Percentiles rank a stretch among this genome's conserved stretches.
phyloP scores from a whole-genome alignment of 345 rosid genomes.

The Cardamine resedifolia region DNA sequence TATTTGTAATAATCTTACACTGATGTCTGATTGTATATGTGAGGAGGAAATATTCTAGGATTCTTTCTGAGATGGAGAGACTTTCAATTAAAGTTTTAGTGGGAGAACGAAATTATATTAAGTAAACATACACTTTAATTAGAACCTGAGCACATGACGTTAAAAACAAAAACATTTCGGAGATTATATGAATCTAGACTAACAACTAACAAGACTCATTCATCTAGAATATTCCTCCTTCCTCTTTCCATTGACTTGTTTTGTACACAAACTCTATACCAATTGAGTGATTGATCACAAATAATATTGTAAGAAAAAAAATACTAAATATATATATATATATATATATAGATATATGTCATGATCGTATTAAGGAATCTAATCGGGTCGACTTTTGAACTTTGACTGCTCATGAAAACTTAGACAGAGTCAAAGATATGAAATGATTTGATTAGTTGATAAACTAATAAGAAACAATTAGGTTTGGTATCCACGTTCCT shows the following conservation, averaged over 20 bases:
- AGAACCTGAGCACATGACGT: not conserved
- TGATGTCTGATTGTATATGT: not conserved
- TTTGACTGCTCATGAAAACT: conserved; percentile 23
- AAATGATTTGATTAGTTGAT: conserved; percentile 4
- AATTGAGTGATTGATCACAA: conserved; percentile 4
- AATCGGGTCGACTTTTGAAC: conserved; percentile 17
- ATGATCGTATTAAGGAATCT: conserved; percentile 28
- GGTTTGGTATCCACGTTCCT: conserved; percentile 31
- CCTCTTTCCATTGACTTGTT: not conserved
- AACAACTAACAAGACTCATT: conserved; percentile 1
- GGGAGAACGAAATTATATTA: not conserved
- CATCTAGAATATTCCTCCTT: conserved; percentile 10
- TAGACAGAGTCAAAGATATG: conserved; percentile 37
- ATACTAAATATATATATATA: not conserved
- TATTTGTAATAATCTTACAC: not conserved
- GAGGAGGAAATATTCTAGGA: not conserved
- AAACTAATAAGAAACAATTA: not conserved
- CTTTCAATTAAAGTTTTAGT: not conserved
- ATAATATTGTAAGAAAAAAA: conserved; percentile 3
- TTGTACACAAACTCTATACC: not conserved
- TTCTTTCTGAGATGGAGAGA: not conserved
- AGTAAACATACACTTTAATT: not conserved
- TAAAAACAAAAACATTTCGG: not conserved
- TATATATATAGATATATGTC: not conserved
- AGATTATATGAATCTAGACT: conserved; percentile 19